Base-by-base conservation (phyloP, 2,329 filamentous ascomycete genomes). In the Fusarium sp. region DNA sequence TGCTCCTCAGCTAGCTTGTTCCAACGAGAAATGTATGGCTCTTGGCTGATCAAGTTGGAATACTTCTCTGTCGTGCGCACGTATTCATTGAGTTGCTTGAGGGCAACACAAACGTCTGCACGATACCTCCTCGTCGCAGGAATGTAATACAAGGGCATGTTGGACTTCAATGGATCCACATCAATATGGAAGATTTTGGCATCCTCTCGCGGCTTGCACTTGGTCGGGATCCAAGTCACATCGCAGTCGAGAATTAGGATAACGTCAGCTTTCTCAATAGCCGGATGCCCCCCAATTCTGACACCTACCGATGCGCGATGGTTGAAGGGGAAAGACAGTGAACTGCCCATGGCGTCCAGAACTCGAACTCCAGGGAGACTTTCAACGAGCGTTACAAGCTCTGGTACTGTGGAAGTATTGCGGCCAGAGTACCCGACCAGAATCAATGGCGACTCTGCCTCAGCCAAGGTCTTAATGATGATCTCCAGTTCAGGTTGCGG, bases 171-270 rank as follows among this genome's bases (percentile, higher is more conserved):
- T 5, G 88, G 87, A 69, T 90, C 88, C 43, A 88, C 81, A 70
- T 90, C 88, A 53, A 90, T 81, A 71, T 90, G 88, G 76, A 86
- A 88, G 55, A 90, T 79, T 55, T 80, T 82, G 14, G 85, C 84
- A 10, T 83, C 80, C 4, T 80, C 75, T 3, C 75, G 75, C 1
- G 88, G 87, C 63, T 81, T 81, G 76, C 85, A 87, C 21, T 88
- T 88, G 0, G 92, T 96, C 15, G 90, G 89, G 57, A 97, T 94
- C 93, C 93, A 97, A 0, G 94, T 94, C 1, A 97, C 93, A 75
- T 97, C 94, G 70, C 93, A 96, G 78, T 97, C 91, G 20, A 96
- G 76, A 5, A 97, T 90, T 2, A 97, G 70, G 65, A 97, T 96
- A 29, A 93, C 87, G 76, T 97, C 94, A 1, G 94, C 92, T 1